Evolutionary conservation across 345 rosid species (phyloP), one percentile per base, ranked within the genome.

Genomic region (Eucalyptus lansdowneana): DNA sequence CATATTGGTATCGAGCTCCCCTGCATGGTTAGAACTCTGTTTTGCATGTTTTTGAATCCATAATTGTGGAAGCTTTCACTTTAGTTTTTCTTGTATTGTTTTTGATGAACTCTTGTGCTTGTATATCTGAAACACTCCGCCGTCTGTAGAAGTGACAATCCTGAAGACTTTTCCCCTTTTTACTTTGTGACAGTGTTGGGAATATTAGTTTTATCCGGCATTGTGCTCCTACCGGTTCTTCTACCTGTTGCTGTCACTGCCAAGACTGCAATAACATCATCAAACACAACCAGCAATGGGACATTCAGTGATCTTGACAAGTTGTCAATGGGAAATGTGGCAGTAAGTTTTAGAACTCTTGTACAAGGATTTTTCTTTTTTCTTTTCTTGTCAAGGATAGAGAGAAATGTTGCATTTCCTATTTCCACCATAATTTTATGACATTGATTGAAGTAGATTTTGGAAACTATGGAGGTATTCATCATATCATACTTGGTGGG

Each of bases 241-340:
- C 96, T 97, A 44, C 99, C 99, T 29, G 87, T 96, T 90, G 94
- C 99, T 83, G 92, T 91, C 15, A 97, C 99, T 60, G 98, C 93
- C 88, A 2, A 89, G 65, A 85, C 87, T 54, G 1, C 89, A 81
- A 93, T 25, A 87, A 21, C 37, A 65, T 12, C 27, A 25, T 10
- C 56, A 49, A n/a, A 87, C 34, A 88, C 93, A 31, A 92, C 92
- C 10, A 95, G 96, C 93, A 90, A 95, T 53, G 92, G 92, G 51
- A 91, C 97, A 80, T 95, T 96, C 92, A 91, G 86, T 90, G 93
- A 97, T 6, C 93, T 97, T 50, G 98, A 97, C 91, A 94, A 94
- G 90, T 90, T 97, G 88, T 91, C 97, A 15, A 92, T 96, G 96
- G 98, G 94, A 88, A 94, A 96, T 90, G 86, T 97, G 88, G 65